Evolutionary conservation across 1,284 basidiomycete species (phyloP), one percentile per base, ranked within the genome.

Genomic region (Ganoderma lingzhi): DNA sequence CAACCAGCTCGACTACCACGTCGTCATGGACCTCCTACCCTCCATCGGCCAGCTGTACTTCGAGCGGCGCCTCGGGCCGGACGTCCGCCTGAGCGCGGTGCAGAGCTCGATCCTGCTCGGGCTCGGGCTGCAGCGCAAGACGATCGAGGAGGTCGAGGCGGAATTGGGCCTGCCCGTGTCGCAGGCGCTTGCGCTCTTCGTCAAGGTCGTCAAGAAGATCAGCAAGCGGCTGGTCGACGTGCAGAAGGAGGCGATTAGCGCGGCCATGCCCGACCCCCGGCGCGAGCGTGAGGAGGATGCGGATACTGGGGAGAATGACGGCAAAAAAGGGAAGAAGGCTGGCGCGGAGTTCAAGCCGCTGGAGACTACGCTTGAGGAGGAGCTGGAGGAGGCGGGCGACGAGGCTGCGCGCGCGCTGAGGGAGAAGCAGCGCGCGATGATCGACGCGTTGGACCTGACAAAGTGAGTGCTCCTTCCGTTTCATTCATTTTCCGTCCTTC

Each of bases 1-100:
- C 80, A 98, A 97, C 81, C 92, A 94, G 89, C 87, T 99, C 61
- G 98, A 99, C 81, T 98, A 97, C 78, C 96, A 98, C 79, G 95
- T 98, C 76, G 90, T 99, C 68, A 85, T 99, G 62, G 98, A 99
- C 80, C 86, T 99, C 17, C 84, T 99, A 4, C 97, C 98, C 0
- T 87, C 85, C 0, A 82, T 97, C 44, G 91, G 95, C 0, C 82
- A 86, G 17, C 84, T 99, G 6, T 98, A 94, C 84, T 99, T 99
- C 80, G 90, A 93, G 75, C 87, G 89, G 69, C 87, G 93, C 28
- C 83, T 96, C n/a, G 85, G 84, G 3, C 78, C 84, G 62, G 90
- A 86, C 23, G 84, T 93, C 35, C 87, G 83, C 61, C 82, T 98
- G 23, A 93, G 92, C 59, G 94, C 93, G 0, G 91, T 97, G 2